Evolutionary conservation across 352 stramenopile species (phyloP).

Genomic region (Pythium phragmitis): DNA sequence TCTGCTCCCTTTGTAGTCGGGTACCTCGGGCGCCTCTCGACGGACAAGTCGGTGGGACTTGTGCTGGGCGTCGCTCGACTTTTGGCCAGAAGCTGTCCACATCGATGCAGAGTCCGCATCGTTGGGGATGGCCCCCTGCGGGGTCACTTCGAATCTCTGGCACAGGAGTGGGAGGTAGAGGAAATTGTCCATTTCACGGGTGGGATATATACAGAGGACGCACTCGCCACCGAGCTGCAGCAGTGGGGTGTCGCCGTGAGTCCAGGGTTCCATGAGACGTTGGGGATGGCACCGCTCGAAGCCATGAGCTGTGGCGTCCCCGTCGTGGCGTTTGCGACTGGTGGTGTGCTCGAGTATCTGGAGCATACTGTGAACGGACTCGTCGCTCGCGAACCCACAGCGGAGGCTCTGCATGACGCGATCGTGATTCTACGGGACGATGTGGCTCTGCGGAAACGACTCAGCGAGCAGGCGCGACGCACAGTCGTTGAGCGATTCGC

Average conservation of each 20-base stretch:
- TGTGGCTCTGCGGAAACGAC: conserved; percentile 16
- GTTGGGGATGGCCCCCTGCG: conserved; percentile 31
- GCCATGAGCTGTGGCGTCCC: conserved; percentile 57
- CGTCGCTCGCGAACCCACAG: conserved; percentile 33
- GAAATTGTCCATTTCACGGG: conserved; percentile 38
- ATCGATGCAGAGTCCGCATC: conserved; percentile 30
- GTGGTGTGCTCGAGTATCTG: conserved; percentile 47
- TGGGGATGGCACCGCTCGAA: conserved; percentile 53
- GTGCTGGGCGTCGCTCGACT: conserved; percentile 34
- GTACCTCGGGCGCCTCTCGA: conserved; percentile 44
- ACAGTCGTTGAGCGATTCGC: conserved; percentile 44
- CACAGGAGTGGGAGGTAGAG: conserved; percentile 31
- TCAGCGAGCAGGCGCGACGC: conserved; percentile 35
- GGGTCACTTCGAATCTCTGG: background rate
- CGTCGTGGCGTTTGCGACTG: conserved; percentile 48
- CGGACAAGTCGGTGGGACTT: conserved; percentile 51
- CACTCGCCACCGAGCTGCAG: conserved; percentile 33
- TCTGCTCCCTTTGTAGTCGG: conserved; percentile 37
- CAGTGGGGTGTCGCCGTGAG: conserved; percentile 45
- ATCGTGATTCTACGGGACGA: conserved; percentile 35
- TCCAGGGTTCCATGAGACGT: conserved; percentile 45
- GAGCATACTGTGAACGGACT: conserved; percentile 45
- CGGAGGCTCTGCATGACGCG: conserved; percentile 29
- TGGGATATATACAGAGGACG: conserved; percentile 43
- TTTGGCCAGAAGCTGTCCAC: conserved; percentile 25